Percentiles rank a stretch among this genome's conserved stretches.
phyloP scores from a whole-genome alignment of 2,329 filamentous ascomycete genomes.

The Orbilia quercus region DNA sequence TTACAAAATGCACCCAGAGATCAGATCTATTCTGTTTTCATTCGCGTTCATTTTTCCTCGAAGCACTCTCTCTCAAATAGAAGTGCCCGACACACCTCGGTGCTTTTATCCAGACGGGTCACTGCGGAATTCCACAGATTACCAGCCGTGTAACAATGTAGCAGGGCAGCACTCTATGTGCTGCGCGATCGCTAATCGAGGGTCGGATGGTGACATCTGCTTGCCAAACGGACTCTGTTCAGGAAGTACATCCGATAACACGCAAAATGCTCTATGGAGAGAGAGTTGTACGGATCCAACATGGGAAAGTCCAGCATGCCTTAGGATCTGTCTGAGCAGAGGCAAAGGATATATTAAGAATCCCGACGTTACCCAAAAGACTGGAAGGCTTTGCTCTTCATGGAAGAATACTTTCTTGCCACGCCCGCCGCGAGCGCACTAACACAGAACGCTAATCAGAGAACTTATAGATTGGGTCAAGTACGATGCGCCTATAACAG shows the following conservation, averaged over 20 bases:
- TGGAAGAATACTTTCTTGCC: constrained; percentile 1
- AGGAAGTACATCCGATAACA: background rate
- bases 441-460: too few relatives aligned
- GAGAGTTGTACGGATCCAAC: constrained; percentile 59
- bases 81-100: constrained; percentile 24
- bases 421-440: too few relatives aligned
- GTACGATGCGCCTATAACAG: constrained; percentile 27
- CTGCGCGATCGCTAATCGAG: constrained; percentile 32
- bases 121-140: constrained; percentile 31
- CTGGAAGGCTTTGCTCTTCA: background rate
- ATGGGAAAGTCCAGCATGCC: constrained; percentile 57
- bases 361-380: background rate
- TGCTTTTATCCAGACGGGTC: constrained; percentile 35
- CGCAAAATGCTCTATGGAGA: constrained; percentile 47
- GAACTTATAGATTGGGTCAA: constrained; percentile 13
- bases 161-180: constrained; percentile 29
- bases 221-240: constrained; percentile 27
- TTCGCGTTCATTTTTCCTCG: background rate
- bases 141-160: constrained; percentile 30
- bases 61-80: constrained; percentile 1
- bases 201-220: constrained; percentile 7
- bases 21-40: constrained; percentile 4
- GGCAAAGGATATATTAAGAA: constrained; percentile 15
- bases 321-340: constrained; percentile 57
- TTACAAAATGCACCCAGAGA: background rate